Evolutionary conservation across 208 protist genomes (phyloP).

Genomic region (Naegleria lovaniensis): DNA sequence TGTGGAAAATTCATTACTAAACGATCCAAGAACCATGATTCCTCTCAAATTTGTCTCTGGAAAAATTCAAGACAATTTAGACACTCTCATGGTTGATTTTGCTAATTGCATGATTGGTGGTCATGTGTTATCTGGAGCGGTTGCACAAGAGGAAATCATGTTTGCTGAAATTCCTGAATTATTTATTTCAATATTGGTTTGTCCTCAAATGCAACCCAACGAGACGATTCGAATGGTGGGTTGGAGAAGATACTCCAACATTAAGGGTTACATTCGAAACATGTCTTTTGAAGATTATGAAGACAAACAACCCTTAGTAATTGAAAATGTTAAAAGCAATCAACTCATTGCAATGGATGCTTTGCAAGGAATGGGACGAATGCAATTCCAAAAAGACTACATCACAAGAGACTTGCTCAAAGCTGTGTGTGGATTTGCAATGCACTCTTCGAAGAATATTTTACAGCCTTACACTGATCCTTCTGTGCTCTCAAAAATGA

Average conservation of each 20-base stretch:
- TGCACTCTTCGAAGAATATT: background rate
- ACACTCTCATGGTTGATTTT: constrained; percentile 69
- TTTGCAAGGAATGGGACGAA: background rate
- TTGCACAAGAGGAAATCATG: constrained; percentile 78
- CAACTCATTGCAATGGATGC: constrained; percentile 26
- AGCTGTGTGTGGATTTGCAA: background rate
- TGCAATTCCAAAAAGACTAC: background rate
- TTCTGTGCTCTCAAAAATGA: background rate
- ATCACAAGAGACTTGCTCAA: background rate
- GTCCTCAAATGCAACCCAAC: constrained; percentile 52
- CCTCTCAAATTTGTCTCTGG: constrained; percentile 10
- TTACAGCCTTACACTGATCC: too few species aligned
- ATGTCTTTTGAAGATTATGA: constrained; percentile 51
- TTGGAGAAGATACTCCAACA: constrained; percentile 50
- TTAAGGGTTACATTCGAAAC: constrained; percentile 59
- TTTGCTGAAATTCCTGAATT: constrained; percentile 70
- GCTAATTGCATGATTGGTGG: constrained; percentile 71
- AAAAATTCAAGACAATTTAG: constrained; percentile 59
- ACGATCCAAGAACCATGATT: background rate
- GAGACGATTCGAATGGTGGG: constrained; percentile 66
- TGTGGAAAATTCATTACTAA: background rate
- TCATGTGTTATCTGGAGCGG: constrained; percentile 64
- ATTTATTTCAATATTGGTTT: constrained; percentile 61
- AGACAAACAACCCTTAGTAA: background rate
- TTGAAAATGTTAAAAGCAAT: background rate